A percentile compares a stretch with the other conserved stretches of the same genome.
These are phyloP conservation scores for Claviceps maximensis DNA, from an alignment of 2,329 filamentous ascomycete species.

Conservation along the genomic window DNA sequence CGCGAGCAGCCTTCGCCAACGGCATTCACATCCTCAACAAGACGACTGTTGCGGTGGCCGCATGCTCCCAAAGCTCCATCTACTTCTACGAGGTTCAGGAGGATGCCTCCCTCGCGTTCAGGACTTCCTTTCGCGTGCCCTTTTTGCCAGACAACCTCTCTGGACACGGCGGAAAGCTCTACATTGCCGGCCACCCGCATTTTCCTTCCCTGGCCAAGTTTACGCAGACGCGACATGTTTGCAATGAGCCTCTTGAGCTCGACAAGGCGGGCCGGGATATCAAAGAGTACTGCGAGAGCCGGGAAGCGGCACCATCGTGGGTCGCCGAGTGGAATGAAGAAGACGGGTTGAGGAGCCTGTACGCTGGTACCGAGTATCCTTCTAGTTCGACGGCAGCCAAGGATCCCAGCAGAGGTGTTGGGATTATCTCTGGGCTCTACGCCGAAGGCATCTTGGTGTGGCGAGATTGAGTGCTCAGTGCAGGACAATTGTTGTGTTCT, in stretches of 20 bases:
- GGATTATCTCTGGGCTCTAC: conserved; percentile 25
- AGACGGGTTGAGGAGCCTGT: conserved; percentile 20
- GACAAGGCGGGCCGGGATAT: conserved; percentile 10
- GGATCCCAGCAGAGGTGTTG: conserved; percentile 17
- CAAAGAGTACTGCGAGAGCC: conserved; percentile 6
- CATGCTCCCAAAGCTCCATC: conserved; percentile 17
- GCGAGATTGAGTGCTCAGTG: conserved; percentile 8
- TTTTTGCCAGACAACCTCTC: conserved; percentile 30
- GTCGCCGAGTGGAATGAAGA: conserved; percentile 22
- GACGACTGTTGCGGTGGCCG: conserved; percentile 25
- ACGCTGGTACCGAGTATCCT: conserved; percentile 20
- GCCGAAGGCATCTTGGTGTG: conserved; percentile 21
- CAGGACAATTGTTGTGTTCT: too few species aligned
- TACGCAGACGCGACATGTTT: conserved; percentile 19
- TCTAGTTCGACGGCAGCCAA: conserved; percentile 20
- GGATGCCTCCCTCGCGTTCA: conserved; percentile 1
- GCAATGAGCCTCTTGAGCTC: conserved; percentile 18
- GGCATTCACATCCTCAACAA: conserved; percentile 26
- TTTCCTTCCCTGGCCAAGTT: conserved; percentile 19
- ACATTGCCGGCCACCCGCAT: conserved; percentile 28
- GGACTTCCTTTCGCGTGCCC: conserved; percentile 10
- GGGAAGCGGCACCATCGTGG: conserved; percentile 13
- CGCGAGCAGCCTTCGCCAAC: conserved; percentile 26
- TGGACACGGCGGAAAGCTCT: conserved; percentile 15
- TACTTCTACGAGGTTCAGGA: conserved; percentile 16